Evolutionary conservation across 2,329 filamentous ascomycete genomes (phyloP), one percentile per base, ranked within the genome.

Genomic region (Corinectria fuckeliana): DNA sequence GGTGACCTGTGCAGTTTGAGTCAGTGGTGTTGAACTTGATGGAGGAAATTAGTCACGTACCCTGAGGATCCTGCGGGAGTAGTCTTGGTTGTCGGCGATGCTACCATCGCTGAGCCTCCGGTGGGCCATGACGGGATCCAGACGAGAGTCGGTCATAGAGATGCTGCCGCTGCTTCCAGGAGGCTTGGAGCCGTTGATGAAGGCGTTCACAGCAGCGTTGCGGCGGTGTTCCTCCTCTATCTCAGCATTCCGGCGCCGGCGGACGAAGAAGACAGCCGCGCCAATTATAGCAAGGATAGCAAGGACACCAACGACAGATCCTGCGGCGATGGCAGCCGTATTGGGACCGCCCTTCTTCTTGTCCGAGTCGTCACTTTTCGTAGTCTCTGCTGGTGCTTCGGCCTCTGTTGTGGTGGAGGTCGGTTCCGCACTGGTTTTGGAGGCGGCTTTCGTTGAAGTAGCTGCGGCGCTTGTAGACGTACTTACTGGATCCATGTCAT

Each of bases 31-130:
- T n/a, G n/a, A n/a, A n/a, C 7, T 2, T 44, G 20, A 26, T 23
- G 1, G 18, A 18, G 7, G 5, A 23, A 4, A 16, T n/a, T 5
- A 7, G 9, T 48, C n/a, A 80, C 86, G 67, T 85, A 96, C 94
- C 88, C 96, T 91, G 73, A 98, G 85, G 77, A 98, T 97, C 79
- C 91, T 91, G 79, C 94, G 88, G 63, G 94, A 97, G 80, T 97
- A 98, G 76, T 98, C 94, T 78, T 96, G 88, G 78, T 97, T 96
- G 76, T 98, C 94, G 51, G 93, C 94, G 76, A 98, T 97, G 77
- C 93, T 97, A 68, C 94, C 94, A 72, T 95, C 92, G 78, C 94
- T 97, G 80, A 94, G 85, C 77, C 93, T 87, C 73, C 92, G 85
- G 69, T 93, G 87, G 58, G 90, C 89, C 84, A 96, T 89, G 65